These are phyloP conservation scores for Penicillium griseofulvum DNA, from an alignment of 2,329 filamentous ascomycete species.

Conservation along the genomic window DNA sequence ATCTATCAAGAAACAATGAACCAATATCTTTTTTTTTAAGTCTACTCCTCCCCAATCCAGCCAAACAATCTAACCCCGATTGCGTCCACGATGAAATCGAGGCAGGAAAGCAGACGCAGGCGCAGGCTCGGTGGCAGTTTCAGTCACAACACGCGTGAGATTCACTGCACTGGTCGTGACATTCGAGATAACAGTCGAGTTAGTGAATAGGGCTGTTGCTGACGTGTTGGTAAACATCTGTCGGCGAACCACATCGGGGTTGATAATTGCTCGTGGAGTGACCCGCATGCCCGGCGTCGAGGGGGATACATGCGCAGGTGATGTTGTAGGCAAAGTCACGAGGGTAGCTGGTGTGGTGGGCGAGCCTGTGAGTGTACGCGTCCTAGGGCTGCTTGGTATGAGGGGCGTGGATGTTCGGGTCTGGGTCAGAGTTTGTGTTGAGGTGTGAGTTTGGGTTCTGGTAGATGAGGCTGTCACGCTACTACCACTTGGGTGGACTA, in stretches of 20 bases:
- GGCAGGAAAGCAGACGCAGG: constrained; percentile 1
- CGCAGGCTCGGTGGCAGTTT: neutral
- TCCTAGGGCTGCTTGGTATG: neutral
- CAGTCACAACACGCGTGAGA: neutral
- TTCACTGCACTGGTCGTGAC: constrained; percentile 2
- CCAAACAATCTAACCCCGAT: constrained; percentile 1
- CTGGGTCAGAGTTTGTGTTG: neutral
- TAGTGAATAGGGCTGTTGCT: neutral
- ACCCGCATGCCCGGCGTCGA: neutral
- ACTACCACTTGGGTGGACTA: neutral
- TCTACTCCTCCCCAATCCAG: neutral
- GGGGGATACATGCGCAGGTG: neutral
- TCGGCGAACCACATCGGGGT: constrained; percentile 3
- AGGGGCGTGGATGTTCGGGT: constrained; percentile 4
- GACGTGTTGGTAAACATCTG: neutral
- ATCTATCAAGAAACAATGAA: neutral
- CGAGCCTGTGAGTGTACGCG: neutral
- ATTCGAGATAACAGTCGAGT: neutral
- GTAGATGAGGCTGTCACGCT: neutral
- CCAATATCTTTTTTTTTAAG: neutral
- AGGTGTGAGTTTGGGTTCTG: neutral
- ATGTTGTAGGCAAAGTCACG: neutral
- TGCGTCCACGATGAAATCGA: constrained; percentile 4
- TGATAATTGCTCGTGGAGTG: neutral
- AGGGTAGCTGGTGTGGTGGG: neutral